Conservation (phyloP, 257 asterid genomes). For the Striga asiatica region DNA sequence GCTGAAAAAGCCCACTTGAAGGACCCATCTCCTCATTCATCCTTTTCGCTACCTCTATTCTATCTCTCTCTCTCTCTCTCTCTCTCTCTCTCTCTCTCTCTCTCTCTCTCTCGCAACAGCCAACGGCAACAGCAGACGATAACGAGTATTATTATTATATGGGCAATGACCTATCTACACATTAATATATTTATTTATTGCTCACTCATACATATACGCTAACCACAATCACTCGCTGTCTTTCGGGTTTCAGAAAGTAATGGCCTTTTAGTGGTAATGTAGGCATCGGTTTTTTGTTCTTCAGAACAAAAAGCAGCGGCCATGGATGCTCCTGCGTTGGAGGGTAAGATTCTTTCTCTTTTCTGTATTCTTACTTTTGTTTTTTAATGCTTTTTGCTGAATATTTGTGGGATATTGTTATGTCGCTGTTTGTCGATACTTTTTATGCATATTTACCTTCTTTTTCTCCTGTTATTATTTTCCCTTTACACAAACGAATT, state of each 20-base stretch:
- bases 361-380: neutral
- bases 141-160: neutral
- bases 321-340: conserved; percentile 26
- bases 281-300: conserved; percentile 10
- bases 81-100: too few species aligned
- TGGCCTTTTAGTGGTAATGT: conserved; percentile 23
- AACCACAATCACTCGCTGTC: too few species aligned
- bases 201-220: too few species aligned
- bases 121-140: too few species aligned
- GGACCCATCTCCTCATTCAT: conserved; percentile 52
- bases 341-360: conserved; percentile 23
- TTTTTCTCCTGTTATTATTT: too few species aligned
- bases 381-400: neutral
- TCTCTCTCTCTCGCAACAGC: too few species aligned
- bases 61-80: conserved; percentile 7
- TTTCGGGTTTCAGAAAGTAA: conserved; percentile 15
- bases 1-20: conserved; percentile 48
- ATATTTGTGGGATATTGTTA: neutral
- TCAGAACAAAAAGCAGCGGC: neutral
- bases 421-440: conserved; percentile 15
- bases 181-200: neutral
- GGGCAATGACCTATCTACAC: neutral
- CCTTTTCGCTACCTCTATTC: conserved; percentile 25
- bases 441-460: too few species aligned
- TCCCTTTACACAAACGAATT: too few species aligned